These are phyloP conservation scores for Lentinula edodes DNA, from an alignment of 768 basidiomycete species.

Conservation along the genomic window DNA sequence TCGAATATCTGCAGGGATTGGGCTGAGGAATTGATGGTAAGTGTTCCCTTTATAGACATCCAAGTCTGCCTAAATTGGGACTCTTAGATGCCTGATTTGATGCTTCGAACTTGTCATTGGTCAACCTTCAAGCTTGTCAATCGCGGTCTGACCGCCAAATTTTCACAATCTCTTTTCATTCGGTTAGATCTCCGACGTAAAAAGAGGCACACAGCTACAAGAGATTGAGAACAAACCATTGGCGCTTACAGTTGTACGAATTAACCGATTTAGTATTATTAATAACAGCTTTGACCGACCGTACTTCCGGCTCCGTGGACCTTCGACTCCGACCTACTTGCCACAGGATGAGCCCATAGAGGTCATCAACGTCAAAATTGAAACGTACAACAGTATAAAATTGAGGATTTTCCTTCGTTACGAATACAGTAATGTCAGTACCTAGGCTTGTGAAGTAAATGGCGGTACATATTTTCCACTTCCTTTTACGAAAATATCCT, in stretches of 20 bases:
- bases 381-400: background rate
- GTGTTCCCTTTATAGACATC: background rate
- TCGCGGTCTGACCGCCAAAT: background rate
- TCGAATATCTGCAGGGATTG: background rate
- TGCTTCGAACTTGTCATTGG: background rate
- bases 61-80: background rate
- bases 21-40: background rate
- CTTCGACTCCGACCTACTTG: background rate
- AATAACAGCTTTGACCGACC: conserved; percentile 2
- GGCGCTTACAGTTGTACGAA: background rate
- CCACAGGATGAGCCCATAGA: background rate
- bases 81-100: background rate
- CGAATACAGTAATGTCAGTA: background rate
- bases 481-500: conserved; percentile 5
- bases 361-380: background rate
- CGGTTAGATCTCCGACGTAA: background rate
- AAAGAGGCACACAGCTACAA: background rate
- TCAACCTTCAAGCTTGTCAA: background rate
- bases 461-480: conserved; percentile 10
- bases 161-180: background rate
- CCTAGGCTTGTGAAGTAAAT: background rate
- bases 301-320: background rate
- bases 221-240: background rate
- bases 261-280: background rate
- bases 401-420: background rate